These are phyloP conservation scores for Pleurotus salmoneostramineus DNA, from an alignment of 768 basidiomycete genomes.

Conservation along the genomic window DNA sequence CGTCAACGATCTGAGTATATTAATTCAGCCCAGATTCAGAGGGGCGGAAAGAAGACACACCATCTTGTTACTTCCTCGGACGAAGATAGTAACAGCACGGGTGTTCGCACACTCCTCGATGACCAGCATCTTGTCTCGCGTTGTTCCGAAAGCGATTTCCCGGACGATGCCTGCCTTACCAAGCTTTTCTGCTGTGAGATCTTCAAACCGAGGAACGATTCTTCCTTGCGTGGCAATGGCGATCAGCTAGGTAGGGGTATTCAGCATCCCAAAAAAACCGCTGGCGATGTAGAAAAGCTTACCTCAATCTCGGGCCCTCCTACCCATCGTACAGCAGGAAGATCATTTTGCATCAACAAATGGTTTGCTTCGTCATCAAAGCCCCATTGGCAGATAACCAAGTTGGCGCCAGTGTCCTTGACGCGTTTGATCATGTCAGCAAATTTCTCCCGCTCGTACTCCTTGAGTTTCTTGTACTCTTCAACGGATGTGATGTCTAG, in stretches of 20 bases:
- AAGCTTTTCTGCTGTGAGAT: conserved; percentile 86
- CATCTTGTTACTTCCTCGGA: conserved; percentile 99
- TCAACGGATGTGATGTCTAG: conserved; percentile 95
- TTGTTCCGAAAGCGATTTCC: conserved; percentile 95
- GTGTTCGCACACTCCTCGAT: conserved; percentile 99
- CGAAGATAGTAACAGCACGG: conserved; percentile 94
- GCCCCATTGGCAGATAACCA: conserved; percentile 99
- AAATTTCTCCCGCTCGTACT: conserved; percentile 96
- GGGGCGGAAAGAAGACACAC: conserved; percentile 29
- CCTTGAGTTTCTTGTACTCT: conserved; percentile 91
- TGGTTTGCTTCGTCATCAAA: conserved; percentile 99
- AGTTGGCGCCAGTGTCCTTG: conserved; percentile 94
- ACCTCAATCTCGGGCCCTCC: conserved; percentile 99
- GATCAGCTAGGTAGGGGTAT: conserved; percentile 61
- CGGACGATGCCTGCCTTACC: conserved; percentile 92
- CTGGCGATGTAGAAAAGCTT: background rate
- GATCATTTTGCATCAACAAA: conserved; percentile 93
- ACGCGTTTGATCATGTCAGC: conserved; percentile 95
- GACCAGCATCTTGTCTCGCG: conserved; percentile 98
- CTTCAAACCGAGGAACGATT: conserved; percentile 98
- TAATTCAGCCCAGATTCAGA: background rate
- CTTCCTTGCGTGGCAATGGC: conserved; percentile 98
- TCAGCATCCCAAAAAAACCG: background rate
- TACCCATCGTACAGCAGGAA: conserved; percentile 98
- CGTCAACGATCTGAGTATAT: conserved; percentile 84